Base-by-base conservation (phyloP, 2,329 filamentous ascomycete species). In the Xylogone sp. region DNA sequence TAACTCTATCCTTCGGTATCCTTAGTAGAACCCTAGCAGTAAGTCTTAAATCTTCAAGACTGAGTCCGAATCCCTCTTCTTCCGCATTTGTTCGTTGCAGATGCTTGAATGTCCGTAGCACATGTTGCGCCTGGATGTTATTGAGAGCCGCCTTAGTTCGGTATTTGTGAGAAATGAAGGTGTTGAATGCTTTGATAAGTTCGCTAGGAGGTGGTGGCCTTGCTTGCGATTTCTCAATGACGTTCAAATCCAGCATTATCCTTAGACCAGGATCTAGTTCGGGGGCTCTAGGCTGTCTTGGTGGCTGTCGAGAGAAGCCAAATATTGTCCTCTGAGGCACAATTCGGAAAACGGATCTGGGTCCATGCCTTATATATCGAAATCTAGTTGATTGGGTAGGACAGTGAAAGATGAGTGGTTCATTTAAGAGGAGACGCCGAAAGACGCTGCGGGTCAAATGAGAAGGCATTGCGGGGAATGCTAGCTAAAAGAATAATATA, bases 231-330 rank as follows among this genome's bases (percentile, higher is more conserved):
- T 79, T 75, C 58, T 85, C 72, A 54, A 82, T 79, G 58, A 81
- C 81, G 48, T 80, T 74, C 66, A 90, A 79, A 53, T 88, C 79
- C 61, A 88, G 79, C 71, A 96, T 81, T 16, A 78, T 79, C 57
- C 83, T 82, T 62, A 91, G 81, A 49, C 90, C 91, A 0, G 82
- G 87, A 62, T 84, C 87, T 54, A 84, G 73, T 60, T 84, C 77
- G 47, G 84, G 75, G 20, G 82, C 75, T 65, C 83, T 85, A 43
- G 84, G 69, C 51, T 79, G 72, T 53, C 81, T 76, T 18, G 82
- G 77, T 3, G 81, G 71, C 60, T 83, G 82, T 56, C 75, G 66
- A 59, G 88, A 79, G 45, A 90, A 71, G 21, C 77, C 77, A 60
- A 91, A 77, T 52, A 92, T 83, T 3, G 78, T 77, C 56, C 84